Base-by-base conservation (phyloP, 2,329 filamentous ascomycete genomes). In the Davidsoniella australis region DNA sequence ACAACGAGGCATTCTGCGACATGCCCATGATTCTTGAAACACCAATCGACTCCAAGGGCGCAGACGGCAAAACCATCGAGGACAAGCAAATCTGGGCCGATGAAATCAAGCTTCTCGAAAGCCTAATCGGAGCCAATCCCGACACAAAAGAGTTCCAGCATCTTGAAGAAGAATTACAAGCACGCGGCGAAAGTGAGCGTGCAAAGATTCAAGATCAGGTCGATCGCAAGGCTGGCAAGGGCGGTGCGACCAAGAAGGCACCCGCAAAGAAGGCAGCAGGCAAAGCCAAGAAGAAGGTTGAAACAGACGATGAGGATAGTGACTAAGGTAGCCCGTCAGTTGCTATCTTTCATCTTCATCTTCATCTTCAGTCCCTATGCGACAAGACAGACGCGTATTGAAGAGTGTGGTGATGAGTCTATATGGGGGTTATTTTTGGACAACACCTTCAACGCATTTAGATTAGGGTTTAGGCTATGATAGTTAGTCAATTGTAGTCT, bases 11-110 rank as follows among this genome's bases (percentile, higher is more conserved):
- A 1, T 82, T 96, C 53, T 75, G 82, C 56, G 77, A 77, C 23
- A 65, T 95, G 58, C 91, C 91, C 3, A 86, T 98, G 77, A 80
- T 98, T 2, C 73, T 98, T 6, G 91, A 98, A 68, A 98, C 91
- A n/a, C 91, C 91, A 5, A 89, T 91, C 54, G 85, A 93, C 54
- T 72, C 72, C 37, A 75, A 76, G 42, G 78, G 75, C 16, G 66
- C 70, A 44, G 70, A 80, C 55, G 82, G 81, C 41, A 80, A 80
- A 62, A 70, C 71, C 24, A 63, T 79, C 37, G 83, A 94, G 59
- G 86, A 95, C 62, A 85, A 80, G 62, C 69, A 75, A 48, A 73
- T 95, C 14, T 96, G 89, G 88, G 87, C 88, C 1, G 73, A 80
- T 42, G 91, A 98, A 67, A 96, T 98, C 65, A 95, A 95, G 68